Conservation (phyloP, 768 basidiomycete species). For the Coprinopsis cinerea region DNA sequence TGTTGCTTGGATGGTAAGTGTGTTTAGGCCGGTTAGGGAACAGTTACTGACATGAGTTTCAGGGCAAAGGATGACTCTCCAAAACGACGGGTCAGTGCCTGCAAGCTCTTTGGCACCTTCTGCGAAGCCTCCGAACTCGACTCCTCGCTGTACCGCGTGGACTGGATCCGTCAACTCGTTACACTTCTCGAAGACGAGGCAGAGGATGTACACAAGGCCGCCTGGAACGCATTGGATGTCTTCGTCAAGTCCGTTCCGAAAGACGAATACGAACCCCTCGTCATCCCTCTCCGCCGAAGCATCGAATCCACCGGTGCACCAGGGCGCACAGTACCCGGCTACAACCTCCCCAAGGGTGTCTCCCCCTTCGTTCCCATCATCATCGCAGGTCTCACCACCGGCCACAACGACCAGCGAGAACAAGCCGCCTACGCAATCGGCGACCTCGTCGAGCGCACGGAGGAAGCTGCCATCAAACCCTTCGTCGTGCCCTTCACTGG, state of each 20-base stretch:
- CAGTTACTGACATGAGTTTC: slow-evolving; percentile 3
- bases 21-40: not conserved
- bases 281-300: slow-evolving; percentile 81
- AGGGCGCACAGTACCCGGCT: slow-evolving; percentile 76
- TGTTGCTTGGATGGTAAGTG: slow-evolving; percentile 81
- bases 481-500: slow-evolving; percentile 95
- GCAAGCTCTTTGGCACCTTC: slow-evolving; percentile 72
- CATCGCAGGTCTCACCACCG: slow-evolving; percentile 88
- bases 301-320: slow-evolving; percentile 83
- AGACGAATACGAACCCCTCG: slow-evolving; percentile 87
- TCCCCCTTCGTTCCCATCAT: slow-evolving; percentile 81
- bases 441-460: slow-evolving; percentile 88
- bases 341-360: slow-evolving; percentile 78
- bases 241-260: slow-evolving; percentile 90
- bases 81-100: slow-evolving; percentile 69
- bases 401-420: slow-evolving; percentile 92
- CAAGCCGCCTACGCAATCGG: slow-evolving; percentile 94
- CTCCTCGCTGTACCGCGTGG: slow-evolving; percentile 77
- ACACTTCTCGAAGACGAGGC: slow-evolving; percentile 75
- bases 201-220: slow-evolving; percentile 71
- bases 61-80: slow-evolving; percentile 81
- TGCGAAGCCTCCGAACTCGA: slow-evolving; percentile 83
- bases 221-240: slow-evolving; percentile 76
- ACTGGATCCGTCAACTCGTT: slow-evolving; percentile 91
- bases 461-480: slow-evolving; percentile 80